Percentiles rank a stretch among this genome's conserved stretches.
These are phyloP conservation scores for Tylopilus felleus DNA, from an alignment of 768 basidiomycete genomes.

Conservation along the genomic window DNA sequence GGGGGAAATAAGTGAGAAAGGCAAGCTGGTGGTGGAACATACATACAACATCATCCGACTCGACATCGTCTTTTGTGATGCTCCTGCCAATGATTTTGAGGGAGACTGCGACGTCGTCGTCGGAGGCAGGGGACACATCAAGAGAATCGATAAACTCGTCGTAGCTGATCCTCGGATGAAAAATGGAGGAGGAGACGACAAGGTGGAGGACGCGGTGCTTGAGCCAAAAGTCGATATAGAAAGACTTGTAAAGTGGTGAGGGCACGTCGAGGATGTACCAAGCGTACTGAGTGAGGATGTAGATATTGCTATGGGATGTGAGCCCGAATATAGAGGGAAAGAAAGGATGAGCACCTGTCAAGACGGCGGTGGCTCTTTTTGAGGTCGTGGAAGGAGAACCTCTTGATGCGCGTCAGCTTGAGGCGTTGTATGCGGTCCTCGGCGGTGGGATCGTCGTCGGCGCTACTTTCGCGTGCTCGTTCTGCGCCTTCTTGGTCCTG, in stretches of 20 bases:
- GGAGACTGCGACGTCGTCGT: conserved; percentile 32
- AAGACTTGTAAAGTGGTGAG: conserved; percentile 41
- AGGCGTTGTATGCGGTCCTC: conserved; percentile 31
- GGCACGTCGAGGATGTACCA: conserved; percentile 70
- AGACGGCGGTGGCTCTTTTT: conserved; percentile 25
- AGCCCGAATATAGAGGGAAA: conserved; percentile 1
- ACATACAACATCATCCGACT: conserved; percentile 47
- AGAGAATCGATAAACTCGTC: conserved; percentile 39
- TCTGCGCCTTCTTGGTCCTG: conserved; percentile 18
- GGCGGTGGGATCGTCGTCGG: not conserved
- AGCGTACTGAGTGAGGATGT: conserved; percentile 55
- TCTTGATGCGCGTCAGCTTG: conserved; percentile 41
- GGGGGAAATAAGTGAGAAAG: not conserved
- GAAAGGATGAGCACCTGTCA: conserved; percentile 40
- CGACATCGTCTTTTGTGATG: conserved; percentile 41
- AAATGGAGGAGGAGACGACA: conserved; percentile 38
- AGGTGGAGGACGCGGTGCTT: conserved; percentile 49
- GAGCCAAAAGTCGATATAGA: conserved; percentile 47
- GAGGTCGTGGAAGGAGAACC: conserved; percentile 46
- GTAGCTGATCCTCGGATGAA: conserved; percentile 36
- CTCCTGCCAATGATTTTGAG: conserved; percentile 41
- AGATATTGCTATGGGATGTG: conserved; percentile 50
- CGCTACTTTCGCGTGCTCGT: not conserved
- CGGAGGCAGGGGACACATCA: conserved; percentile 25
- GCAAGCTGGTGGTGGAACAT: not conserved